phyloP scores from a whole-genome alignment of 2,329 filamentous ascomycete species.

The Endothia cerciana region DNA sequence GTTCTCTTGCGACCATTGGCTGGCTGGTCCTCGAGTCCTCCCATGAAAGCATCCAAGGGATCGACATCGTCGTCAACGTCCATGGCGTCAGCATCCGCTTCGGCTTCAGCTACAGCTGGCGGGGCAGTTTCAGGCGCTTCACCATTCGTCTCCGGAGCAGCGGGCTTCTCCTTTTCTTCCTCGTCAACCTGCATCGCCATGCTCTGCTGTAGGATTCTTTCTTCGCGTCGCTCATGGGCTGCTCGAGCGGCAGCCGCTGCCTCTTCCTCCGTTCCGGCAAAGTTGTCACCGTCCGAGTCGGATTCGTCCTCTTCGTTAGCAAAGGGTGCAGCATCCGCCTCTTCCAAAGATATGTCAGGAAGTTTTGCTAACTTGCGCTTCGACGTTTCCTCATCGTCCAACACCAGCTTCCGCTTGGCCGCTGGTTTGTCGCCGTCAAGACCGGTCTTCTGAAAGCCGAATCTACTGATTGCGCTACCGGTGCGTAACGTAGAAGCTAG shows the following conservation, averaged over 20 bases:
- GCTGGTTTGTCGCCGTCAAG: constrained; percentile 68
- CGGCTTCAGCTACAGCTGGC: constrained; percentile 14
- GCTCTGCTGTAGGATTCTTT: constrained; percentile 58
- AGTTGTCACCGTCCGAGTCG: constrained; percentile 75
- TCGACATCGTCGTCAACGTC: constrained; percentile 76
- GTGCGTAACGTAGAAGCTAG: constrained; percentile 58
- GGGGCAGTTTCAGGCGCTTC: constrained; percentile 31
- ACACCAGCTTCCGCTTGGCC: constrained; percentile 75
- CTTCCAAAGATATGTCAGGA: constrained; percentile 73
- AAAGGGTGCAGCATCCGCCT: constrained; percentile 62
- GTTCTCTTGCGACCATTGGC: constrained; percentile 39
- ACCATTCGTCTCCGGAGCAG: constrained; percentile 29
- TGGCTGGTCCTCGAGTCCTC: constrained; percentile 61
- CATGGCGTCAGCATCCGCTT: constrained; percentile 50
- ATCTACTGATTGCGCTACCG: constrained; percentile 74
- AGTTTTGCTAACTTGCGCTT: constrained; percentile 91
- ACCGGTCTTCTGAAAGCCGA: constrained; percentile 75
- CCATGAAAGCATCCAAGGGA: constrained; percentile 97
- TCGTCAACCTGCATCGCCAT: constrained; percentile 51
- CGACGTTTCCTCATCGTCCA: constrained; percentile 86
- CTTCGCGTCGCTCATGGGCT: constrained; percentile 82
- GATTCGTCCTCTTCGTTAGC: constrained; percentile 61
- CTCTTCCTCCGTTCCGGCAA: constrained; percentile 84
- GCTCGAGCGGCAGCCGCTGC: constrained; percentile 82
- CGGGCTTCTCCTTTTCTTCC: constrained; percentile 35